Conservation (phyloP, 2,329 filamentous ascomycete species). For the Bipolaris sorokiniana region DNA sequence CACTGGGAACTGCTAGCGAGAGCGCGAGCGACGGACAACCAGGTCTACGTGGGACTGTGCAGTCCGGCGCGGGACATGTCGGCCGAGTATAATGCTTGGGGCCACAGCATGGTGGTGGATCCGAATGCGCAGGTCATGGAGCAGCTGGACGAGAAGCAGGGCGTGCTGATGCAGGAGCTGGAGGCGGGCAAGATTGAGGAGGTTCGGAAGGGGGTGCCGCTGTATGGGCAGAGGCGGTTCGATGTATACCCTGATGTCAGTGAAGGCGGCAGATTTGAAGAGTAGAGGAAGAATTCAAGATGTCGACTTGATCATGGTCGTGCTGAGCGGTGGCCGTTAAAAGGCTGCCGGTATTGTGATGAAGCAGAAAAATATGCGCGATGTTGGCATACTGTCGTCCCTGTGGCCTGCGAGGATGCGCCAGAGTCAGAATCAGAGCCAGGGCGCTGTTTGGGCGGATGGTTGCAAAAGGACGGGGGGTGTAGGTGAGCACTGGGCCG, state of each 20-base stretch:
- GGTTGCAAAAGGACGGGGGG: not conserved
- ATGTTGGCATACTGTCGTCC: too few relatives aligned
- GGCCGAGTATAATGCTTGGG: conserved; percentile 86
- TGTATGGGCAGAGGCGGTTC: conserved; percentile 84
- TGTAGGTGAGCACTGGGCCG: not conserved
- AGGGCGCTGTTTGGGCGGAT: not conserved
- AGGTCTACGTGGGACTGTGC: conserved; percentile 91
- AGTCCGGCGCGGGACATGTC: conserved; percentile 82
- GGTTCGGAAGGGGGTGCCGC: conserved; percentile 73
- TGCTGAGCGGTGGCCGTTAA: too few relatives aligned
- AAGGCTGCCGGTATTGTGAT: too few relatives aligned
- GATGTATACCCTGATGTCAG: conserved; percentile 95
- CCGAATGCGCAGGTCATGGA: conserved; percentile 83
- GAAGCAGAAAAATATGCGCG: too few relatives aligned
- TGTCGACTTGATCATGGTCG: too few relatives aligned
- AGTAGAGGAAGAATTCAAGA: conserved; percentile 22
- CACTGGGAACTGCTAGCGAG: conserved; percentile 88
- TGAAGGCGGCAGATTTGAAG: conserved; percentile 58
- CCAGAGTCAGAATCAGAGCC: not conserved
- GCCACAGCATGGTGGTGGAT: conserved; percentile 87
- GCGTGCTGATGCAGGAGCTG: conserved; percentile 69
- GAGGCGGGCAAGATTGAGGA: conserved; percentile 52
- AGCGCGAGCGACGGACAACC: conserved; percentile 88
- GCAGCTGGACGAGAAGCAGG: conserved; percentile 79
- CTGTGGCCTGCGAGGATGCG: not conserved